Evolutionary conservation across 1,284 basidiomycete genomes (phyloP), one percentile per base, ranked within the genome.

Genomic region (Paramarasmius palmivorus): DNA sequence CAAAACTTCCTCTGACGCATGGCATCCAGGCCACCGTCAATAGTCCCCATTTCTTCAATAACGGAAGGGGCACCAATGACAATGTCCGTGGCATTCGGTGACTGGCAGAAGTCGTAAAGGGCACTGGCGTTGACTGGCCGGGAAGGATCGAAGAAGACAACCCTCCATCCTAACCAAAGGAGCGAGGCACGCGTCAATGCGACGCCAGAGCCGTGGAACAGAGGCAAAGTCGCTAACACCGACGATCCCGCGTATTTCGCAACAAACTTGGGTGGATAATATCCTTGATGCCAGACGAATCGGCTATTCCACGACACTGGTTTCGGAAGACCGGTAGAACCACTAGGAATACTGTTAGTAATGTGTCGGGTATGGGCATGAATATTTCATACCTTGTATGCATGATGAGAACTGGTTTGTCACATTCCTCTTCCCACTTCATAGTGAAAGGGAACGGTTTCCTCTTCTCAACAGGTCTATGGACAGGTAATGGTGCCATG

Each of bases 141-240:
- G 36, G 42, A 46, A 15, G 41, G 42, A 38, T 46, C 44, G 9
- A 41, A 44, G 23, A 53, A 53, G 17, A 48, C 37, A 14, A 46
- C 44, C 26, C 37, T 35, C 51, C 44, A 53, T 19, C 51, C 51
- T 7, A 53, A 25, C 41, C 41, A 47, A n/a, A 53, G 51, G 29
- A 53, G 19, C 29, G 29, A 32, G 12, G 29, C 29, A 12, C 29
- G 29, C 6, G 29, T 32, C 29, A 32, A 32, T 32, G 51, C 37
- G n/a, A 47, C 44, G 12, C 51, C 51, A 22, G 51, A 46, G n/a
- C 41, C 51, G 15, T 48, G 42, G 41, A 46, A 44, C 22, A 44
- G 17, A 17, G 42, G 50, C 19, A 52, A 23, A 19, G 50, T 52
- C 15, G 34, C 29, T n/a, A 46, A 23, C 37, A 52, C 34, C 8